Evolutionary conservation across 371 early-diverging fungal species (phyloP), one percentile per base, ranked within the genome.

Genomic region (Basidiobolus heterosporus): DNA sequence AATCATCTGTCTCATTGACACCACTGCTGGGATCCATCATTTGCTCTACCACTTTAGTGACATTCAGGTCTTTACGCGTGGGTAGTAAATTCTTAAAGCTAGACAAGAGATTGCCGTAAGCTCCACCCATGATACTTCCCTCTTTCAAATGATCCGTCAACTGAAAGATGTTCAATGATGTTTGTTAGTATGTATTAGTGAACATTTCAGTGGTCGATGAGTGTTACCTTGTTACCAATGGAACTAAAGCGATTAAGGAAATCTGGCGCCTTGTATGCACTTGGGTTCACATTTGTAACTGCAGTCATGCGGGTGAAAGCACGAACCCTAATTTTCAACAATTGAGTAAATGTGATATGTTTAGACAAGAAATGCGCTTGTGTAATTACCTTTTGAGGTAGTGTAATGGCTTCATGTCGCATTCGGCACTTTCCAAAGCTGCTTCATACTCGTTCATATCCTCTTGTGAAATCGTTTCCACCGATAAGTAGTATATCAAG

Each of bases 71-170:
- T 57, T 82, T 86, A 44, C 80, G 74, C 3, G 82, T 73, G 0
- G 95, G 94, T 41, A 97, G 62, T 43, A 97, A 69, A 58, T 92
- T 93, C 62, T 88, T 85, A 18, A 97, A 93, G 2, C 91, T 91
- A n/a, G 89, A 80, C 49, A 97, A 64, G 36, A 96, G 60, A 55
- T 79, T 82, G 17, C 83, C 87, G 54, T 86, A 81, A 2, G 78
- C 80, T 35, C 79, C 80, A 24, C 80, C 78, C 9, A 66, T 57
- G 17, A 90, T 64, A 22, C 86, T 88, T 19, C 84, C 77, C 47
- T 80, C 81, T 55, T 86, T 79, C 18, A 85, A 51, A 46, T 80
- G 65, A 55, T 86, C 80, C 43, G 83, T 74, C 46, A 89, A 40
- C 86, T 87, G 24, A 40, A 23, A 14, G 13, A 19, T 24, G n/a